Evolutionary conservation across 2,329 filamentous ascomycete species (phyloP), one percentile per base, ranked within the genome.

Genomic region (Colletotrichum agaves): DNA sequence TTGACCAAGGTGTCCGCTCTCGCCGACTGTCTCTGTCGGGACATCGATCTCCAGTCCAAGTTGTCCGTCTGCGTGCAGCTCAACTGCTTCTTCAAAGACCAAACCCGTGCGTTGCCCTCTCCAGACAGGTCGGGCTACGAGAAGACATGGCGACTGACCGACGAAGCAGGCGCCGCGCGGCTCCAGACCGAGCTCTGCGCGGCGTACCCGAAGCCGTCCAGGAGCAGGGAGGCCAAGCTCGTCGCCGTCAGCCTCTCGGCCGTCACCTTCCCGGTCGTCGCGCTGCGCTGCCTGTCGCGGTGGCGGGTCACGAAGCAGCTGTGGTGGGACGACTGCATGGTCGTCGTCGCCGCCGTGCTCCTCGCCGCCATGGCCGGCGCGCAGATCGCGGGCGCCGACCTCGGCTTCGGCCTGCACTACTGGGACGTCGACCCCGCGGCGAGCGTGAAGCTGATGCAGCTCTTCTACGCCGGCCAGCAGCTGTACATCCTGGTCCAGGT

Each of bases 401-500:
- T 71, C 15, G 71, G 71, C 11, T 73, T 73, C 46, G 72, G 72
- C 2, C 23, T 67, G 13, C 72, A 73, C 58, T 72, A 69, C 57
- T 73, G 72, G 72, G 68, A 73, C 52, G 66, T 72, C 4, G 43
- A 70, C 23, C 70, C 71, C 4, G 23, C 41, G 1, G 55, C 62
- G 12, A 60, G 63, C 13, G 12, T 63, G 15, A 44, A 23, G 19
- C 15, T 31, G 12, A 23, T 43, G 6, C 27, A 71, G 62, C 47
- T 71, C 2, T 71, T 72, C 41, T 72, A 69, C 43, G 63, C 50
- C 3, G 67, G 60, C 2, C 67, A 73, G 59, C 73, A 72, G 37
- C 64, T 74, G 21, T 75, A 74, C 55, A 69, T 71, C 2, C 47
- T 72, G 1, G 58, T 73, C 53, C 72, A 73, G 41, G 69, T 71